Evolutionary conservation across 164 flowering plant species (phyloP), one percentile per base, ranked within the genome.

Genomic region (Brasenia schreberi): DNA sequence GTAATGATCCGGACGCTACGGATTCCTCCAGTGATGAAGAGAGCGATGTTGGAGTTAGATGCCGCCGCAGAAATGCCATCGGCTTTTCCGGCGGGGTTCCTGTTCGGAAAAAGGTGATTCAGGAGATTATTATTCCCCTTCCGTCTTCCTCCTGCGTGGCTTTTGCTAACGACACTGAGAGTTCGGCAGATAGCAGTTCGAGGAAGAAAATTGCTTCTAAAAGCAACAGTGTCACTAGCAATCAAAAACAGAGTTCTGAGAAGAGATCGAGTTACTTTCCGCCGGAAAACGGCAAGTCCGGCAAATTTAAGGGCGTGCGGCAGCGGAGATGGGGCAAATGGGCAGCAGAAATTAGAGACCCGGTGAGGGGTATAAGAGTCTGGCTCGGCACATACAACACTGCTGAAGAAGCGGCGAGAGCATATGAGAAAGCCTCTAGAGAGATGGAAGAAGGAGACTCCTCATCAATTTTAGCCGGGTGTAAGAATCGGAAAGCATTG

Each of bases 21-120:
- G 65, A 64, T 7, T 64, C 65, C 14, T 64, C 65, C 1, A 64
- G 65, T n/a, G 65, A 64, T 5, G 65, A 64, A 10, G 65, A 64
- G 4, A 43, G 39, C 14, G 39, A 14, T 17, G 18, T 12, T 6
- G 65, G 16, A 16, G 12, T 9, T 49, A 9, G 56, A 49, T 9
- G 56, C 4, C 56, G 56, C 10, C 62, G 10, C 3, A 56, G 60
- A 56, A 56, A 56, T 0, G 4, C 1, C 19, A 62, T 7, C 19
- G 9, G 17, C 18, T 16, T 4, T 12, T 12, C 10, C 7, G 2
- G 4, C 16, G 11, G 14, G 65, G 65, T 4, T 39, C 43, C 43
- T 14, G 16, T 49, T 49, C 56, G 56, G 14, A 64, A 64, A 43
- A 39, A n/a, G 18, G 4, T 64, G 65, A 33, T 64, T 39, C 65